Conservation (phyloP, 805 yeast genomes). For the Metschnikowia cerradonensis region DNA sequence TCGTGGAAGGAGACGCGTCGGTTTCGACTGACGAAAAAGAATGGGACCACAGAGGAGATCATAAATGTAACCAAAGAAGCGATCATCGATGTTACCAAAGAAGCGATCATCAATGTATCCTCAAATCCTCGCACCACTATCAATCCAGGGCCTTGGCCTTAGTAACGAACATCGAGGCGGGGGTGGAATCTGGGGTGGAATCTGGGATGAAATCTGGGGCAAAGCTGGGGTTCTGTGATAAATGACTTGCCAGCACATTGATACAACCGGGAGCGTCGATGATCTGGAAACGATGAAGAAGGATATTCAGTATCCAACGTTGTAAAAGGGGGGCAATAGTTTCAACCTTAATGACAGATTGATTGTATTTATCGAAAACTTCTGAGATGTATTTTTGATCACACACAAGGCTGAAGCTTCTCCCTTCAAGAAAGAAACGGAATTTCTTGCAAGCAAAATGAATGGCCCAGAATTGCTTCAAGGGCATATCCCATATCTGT, state of each 20-base stretch:
- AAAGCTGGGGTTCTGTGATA: background rate
- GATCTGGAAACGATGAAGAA: background rate
- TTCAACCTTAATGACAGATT: background rate
- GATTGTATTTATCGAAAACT: background rate
- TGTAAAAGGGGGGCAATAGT: background rate
- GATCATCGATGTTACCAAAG: background rate
- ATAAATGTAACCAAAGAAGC: too few relatives aligned
- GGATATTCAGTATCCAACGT: background rate
- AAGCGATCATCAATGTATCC: background rate
- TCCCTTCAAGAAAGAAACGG: background rate
- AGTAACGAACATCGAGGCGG: too few relatives aligned
- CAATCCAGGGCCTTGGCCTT: too few relatives aligned
- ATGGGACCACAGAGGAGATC: too few relatives aligned
- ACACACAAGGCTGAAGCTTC: background rate
- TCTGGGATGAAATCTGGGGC: too few relatives aligned
- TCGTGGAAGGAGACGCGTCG: too few relatives aligned
- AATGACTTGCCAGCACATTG: background rate
- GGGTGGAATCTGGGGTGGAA: too few relatives aligned
- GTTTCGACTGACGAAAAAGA: too few relatives aligned
- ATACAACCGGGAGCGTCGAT: background rate
- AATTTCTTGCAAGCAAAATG: background rate
- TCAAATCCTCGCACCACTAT: too few relatives aligned
- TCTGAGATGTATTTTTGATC: background rate
- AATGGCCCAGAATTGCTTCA: background rate
- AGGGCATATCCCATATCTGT: background rate